Evolutionary conservation across 208 protist species (phyloP).

Genomic region (Trypanosoma avium): DNA sequence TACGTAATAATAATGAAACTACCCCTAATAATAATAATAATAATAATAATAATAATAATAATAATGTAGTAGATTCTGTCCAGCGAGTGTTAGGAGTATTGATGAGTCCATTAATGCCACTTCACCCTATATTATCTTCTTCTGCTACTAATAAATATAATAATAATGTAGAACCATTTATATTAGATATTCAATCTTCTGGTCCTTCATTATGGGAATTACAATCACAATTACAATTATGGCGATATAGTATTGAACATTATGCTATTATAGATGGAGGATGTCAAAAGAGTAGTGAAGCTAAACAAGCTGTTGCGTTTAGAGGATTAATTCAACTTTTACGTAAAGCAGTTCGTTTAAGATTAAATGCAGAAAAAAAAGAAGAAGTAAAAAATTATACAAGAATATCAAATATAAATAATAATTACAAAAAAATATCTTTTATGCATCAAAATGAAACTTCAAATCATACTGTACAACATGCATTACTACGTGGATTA

Average conservation of each 20-base stretch:
- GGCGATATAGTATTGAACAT: conserved; percentile 25
- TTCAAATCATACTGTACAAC: conserved; percentile 28
- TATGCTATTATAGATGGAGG: conserved; percentile 22
- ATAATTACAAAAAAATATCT: neutral
- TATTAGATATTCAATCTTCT: neutral
- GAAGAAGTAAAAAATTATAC: neutral
- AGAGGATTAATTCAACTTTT: conserved; percentile 15
- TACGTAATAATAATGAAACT: neutral
- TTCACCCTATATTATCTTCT: conserved; percentile 17
- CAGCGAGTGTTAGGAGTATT: conserved; percentile 6
- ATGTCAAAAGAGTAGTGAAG: conserved; percentile 15
- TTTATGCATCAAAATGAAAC: neutral
- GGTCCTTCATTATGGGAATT: conserved; percentile 9
- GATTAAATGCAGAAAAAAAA: neutral
- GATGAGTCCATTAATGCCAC: conserved; percentile 12
- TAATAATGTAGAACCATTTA: neutral
- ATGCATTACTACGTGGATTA: conserved; percentile 52
- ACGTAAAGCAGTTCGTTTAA: conserved; percentile 3
- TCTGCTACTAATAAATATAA: neutral
- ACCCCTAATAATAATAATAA: neutral
- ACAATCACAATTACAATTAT: conserved; percentile 16
- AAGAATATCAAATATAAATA: neutral
- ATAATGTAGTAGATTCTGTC: neutral
- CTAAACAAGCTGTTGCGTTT: conserved; percentile 21
- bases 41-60: neutral